These are phyloP conservation scores for Cyberlindnera saturnus DNA, from an alignment of 805 yeast genomes.

Conservation along the genomic window DNA sequence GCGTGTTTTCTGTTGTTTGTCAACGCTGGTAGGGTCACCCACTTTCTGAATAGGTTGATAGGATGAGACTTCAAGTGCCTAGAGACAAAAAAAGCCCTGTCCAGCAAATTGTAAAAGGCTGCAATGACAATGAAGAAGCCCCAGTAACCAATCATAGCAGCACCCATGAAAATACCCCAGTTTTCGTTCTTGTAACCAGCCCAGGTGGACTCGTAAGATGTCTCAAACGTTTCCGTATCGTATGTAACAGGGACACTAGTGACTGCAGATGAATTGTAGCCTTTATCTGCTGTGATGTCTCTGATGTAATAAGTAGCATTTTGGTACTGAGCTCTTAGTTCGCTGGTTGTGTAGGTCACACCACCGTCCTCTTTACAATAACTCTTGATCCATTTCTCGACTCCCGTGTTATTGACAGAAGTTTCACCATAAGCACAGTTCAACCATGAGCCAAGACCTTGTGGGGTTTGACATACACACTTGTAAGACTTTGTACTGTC, in stretches of 20 bases:
- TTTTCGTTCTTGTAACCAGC: slow-evolving; percentile 31
- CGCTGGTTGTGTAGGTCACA: slow-evolving; percentile 26
- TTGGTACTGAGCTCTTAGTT: slow-evolving; percentile 28
- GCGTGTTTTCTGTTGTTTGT: slow-evolving; percentile 13
- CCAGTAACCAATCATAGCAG: slow-evolving; percentile 40
- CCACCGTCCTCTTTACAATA: slow-evolving; percentile 18
- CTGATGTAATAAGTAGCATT: slow-evolving; percentile 40
- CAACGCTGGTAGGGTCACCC: slow-evolving; percentile 14
- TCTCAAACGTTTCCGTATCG: slow-evolving; percentile 21
- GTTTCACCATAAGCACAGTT: slow-evolving; percentile 23
- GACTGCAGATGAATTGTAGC: slow-evolving; percentile 29
- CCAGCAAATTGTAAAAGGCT: slow-evolving; percentile 25
- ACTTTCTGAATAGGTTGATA: slow-evolving; percentile 13
- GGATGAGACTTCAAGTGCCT: slow-evolving; percentile 11
- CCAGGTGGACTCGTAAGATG: slow-evolving; percentile 21
- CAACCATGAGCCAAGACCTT: slow-evolving; percentile 26
- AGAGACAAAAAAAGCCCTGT: slow-evolving; percentile 13
- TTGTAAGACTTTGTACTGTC: slow-evolving; percentile 17
- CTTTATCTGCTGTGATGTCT: slow-evolving; percentile 25
- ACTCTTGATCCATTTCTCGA: slow-evolving; percentile 21
- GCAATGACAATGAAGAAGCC: slow-evolving; percentile 36
- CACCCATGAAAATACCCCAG: slow-evolving; percentile 40
- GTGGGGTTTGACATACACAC: slow-evolving; percentile 24
- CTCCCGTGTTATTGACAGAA: slow-evolving; percentile 5
- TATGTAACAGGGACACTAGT: slow-evolving; percentile 33